Evolutionary conservation across 805 yeast species (phyloP), one percentile per base, ranked within the genome.

Genomic region (Candida taoyuanica): DNA sequence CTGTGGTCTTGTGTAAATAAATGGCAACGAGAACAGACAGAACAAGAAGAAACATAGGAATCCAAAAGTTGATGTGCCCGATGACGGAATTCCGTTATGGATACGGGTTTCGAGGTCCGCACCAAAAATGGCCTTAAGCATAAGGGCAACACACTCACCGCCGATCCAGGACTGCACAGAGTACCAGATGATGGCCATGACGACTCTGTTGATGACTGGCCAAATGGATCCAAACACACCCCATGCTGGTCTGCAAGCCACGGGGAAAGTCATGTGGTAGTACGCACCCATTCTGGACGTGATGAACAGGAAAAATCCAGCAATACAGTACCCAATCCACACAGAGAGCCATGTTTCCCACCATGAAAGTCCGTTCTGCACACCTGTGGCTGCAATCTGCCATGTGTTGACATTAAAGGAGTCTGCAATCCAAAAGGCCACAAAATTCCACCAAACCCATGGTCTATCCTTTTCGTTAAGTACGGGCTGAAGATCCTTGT

Each of bases 311-410:
- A 86, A 85, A 1, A 71, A 52, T 47, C 83, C 93, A 44, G 85
- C 78, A 34, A 85, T 60, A 17, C 71, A 55, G 59, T 87, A 87
- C 6, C 96, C 96, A 15, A 87, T 47, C 93, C 95, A 85, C 23
- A 87, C 93, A 1, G 93, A 76, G 26, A 87, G 61, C 94, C 95
- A 87, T 8, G 84, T 78, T 56, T 81, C 89, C 94, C 95, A 87
- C 95, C 95, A 86, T 14, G 80, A 74, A 61, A 87, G 63, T 8
- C 94, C 94, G 19, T 77, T 75, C 39, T 70, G 68, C 40, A 83
- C 81, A 52, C 95, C 95, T 0, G 95, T 83, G 9, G 91, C 80
- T 2, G 95, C 95, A 52, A 87, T 85, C 65, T 85, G 89, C 88
- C 93, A 86, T 5, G 96, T 85, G 59, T 85, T 86, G 54, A 87